Evolutionary conservation across 805 yeast genomes (phyloP).

Genomic region (Saccharomycopsis selenospora): DNA sequence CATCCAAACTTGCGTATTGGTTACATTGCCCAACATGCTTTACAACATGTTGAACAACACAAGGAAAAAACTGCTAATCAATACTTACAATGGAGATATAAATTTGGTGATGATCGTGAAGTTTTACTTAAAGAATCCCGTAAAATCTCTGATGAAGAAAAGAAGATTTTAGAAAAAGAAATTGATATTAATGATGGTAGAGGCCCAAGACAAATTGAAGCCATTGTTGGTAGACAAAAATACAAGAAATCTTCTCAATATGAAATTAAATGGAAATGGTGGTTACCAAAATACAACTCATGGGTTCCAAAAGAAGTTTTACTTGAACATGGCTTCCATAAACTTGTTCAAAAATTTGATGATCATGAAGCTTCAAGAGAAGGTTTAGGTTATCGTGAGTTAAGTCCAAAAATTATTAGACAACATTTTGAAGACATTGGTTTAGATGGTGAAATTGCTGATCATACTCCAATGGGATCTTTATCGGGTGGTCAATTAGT

Average conservation of each 20-base stretch:
- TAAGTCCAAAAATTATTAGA: slow-evolving; percentile 85
- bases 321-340: slow-evolving; percentile 77
- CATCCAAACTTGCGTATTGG: slow-evolving; percentile 98
- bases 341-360: slow-evolving; percentile 92
- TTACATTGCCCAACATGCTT: slow-evolving; percentile 97
- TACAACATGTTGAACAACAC: slow-evolving; percentile 95
- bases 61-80: slow-evolving; percentile 97
- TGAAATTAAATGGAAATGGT: slow-evolving; percentile 88
- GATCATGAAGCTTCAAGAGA: slow-evolving; percentile 99
- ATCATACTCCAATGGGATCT: slow-evolving; percentile 95
- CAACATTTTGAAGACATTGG: slow-evolving; percentile 98
- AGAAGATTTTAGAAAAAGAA: slow-evolving; percentile 66
- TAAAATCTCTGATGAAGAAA: slow-evolving; percentile 73
- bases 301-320: slow-evolving; percentile 85
- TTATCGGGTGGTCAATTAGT: slow-evolving; percentile 97
- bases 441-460: slow-evolving; percentile 95
- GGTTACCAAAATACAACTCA: slow-evolving; percentile 89
- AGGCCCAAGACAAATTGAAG: slow-evolving; percentile 85
- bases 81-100: slow-evolving; percentile 96
- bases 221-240: slow-evolving; percentile 95
- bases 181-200: slow-evolving; percentile 80
- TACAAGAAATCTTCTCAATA: slow-evolving; percentile 94
- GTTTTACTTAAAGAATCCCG: slow-evolving; percentile 89
- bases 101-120: slow-evolving; percentile 97
- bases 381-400: slow-evolving; percentile 92